Evolutionary conservation across 139 green algal species (phyloP), one percentile per base, ranked within the genome.

Genomic region (Bryopsis sp.): DNA sequence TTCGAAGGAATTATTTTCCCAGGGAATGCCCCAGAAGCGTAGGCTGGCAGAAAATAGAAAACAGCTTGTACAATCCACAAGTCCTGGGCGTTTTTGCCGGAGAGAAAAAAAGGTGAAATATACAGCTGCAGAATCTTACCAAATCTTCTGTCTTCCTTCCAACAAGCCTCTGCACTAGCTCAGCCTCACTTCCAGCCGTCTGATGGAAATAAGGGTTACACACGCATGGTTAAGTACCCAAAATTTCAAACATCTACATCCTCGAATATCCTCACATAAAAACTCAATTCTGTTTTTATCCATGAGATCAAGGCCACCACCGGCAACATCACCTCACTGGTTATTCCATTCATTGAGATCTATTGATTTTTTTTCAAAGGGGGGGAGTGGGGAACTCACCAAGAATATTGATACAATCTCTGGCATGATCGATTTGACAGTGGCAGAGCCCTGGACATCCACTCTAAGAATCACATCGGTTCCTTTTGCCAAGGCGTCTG

Each of bases 401-500:
- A 97, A 73, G 65, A 96, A 97, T n/a, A 97, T 86, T 26, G 82
- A 88, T 1, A 97, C 72, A 3, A 75, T 79, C 31, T 87, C 79
- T 2, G 91, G 86, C 46, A 95, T 79, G 19, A 97, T 68, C 26
- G 64, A 72, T 48, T 86, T 82, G 22, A 96, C 74, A 2, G 89
- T 95, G 11, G 82, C 84, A 8, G 90, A 87, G 26, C 91, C 91
- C 71, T 97, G 87, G 11, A 93, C 86, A 71, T 95, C 88, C 39
- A 95, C 7, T 39, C 58, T 65, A 39, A 98, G 76, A 39, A 97
- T 82, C 28, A 97, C 91, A 70, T 98, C 93, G 4, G 74, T 87
- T 39, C 88, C 88, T 8, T 68, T 67, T 2, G 38, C 65, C 65
- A 96, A 70, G 3, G 87, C 86, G 5, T 82, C 77, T 22, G 87